Base-by-base conservation (phyloP, 2,329 filamentous ascomycete species). In the Colletotrichum caudatum region DNA sequence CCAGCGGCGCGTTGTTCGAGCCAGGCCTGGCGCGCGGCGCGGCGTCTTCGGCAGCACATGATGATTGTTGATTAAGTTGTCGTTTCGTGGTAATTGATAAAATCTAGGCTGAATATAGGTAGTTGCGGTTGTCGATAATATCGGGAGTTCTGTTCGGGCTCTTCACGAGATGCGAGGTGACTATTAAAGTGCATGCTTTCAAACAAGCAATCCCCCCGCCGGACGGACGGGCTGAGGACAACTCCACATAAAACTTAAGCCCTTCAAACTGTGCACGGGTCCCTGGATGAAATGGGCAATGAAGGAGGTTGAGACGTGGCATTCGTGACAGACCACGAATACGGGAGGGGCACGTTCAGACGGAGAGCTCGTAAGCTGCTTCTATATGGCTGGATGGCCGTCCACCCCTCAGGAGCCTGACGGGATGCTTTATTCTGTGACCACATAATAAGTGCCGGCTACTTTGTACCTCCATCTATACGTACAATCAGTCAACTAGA, bases 11-110 rank as follows among this genome's bases (percentile, higher is more conserved):
- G 69, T 33, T 69, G 64, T 54, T 71, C 69, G 29, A 71, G 44
- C 69, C 69, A 71, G n/a, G 69, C 69, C 16, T 60, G 51, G 14
- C 69, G 69, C 53, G 69, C 69, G 18, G 65, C 69, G 35, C 69
- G 69, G 39, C 69, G 69, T 68, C 37, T 68, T 56, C 66, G 57
- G 46, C 69, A 63, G 18, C 69, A 63, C 60, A 63, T 63, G 11
- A 44, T 29, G n/a, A 18, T 18, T 39, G 3, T 16, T 54, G 54
- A 35, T 29, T n/a, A 8, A 62, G 46, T 20, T 37, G 11, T 37
- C n/a, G 41, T 8, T 48, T 35, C 29, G 23, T 33, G 39, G 9
- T n/a, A 29, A 33, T 20, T 4, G 11, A 8, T 16, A 7, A 33
- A 14, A 39, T 33, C 16, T 7, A 26, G 26, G 57, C 14, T 14